Conservation (phyloP, 768 basidiomycete species). For the Naganishia vishniacii region DNA sequence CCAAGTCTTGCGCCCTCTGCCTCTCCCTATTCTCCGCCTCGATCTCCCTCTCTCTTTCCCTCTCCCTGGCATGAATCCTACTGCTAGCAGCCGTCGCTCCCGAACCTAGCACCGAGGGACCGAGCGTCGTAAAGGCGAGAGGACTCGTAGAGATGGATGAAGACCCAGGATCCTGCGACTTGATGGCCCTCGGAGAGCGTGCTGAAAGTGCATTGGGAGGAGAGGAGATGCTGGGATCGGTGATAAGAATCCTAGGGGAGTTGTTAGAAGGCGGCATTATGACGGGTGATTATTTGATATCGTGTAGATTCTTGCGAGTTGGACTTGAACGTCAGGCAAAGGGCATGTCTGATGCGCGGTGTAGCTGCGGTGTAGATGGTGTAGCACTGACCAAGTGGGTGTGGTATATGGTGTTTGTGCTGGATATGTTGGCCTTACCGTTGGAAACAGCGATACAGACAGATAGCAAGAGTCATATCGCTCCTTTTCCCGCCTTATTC, state of each 20-base stretch:
- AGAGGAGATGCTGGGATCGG: background rate
- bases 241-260: slow-evolving; percentile 10
- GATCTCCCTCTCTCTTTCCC: slow-evolving; percentile 28
- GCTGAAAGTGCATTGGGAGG: slow-evolving; percentile 5
- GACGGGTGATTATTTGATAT: background rate
- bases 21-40: slow-evolving; percentile 66
- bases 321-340: background rate
- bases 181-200: slow-evolving; percentile 6
- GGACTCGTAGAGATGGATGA: background rate
- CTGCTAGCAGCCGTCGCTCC: background rate
- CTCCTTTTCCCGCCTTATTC: too few relatives aligned
- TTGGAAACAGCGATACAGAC: too few relatives aligned
- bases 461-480: too few relatives aligned
- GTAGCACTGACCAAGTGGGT: too few relatives aligned
- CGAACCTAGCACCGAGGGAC: slow-evolving; percentile 2
- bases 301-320: background rate
- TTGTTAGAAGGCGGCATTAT: slow-evolving; percentile 13
- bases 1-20: slow-evolving; percentile 88
- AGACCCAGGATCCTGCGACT: background rate
- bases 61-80: slow-evolving; percentile 16
- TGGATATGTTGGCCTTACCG: too few relatives aligned
- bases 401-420: too few relatives aligned
- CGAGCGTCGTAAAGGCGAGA: slow-evolving; percentile 15
- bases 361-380: too few relatives aligned
- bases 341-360: background rate